phyloP scores from a whole-genome alignment of 345 rosid genomes.

The Ricinus communis region DNA sequence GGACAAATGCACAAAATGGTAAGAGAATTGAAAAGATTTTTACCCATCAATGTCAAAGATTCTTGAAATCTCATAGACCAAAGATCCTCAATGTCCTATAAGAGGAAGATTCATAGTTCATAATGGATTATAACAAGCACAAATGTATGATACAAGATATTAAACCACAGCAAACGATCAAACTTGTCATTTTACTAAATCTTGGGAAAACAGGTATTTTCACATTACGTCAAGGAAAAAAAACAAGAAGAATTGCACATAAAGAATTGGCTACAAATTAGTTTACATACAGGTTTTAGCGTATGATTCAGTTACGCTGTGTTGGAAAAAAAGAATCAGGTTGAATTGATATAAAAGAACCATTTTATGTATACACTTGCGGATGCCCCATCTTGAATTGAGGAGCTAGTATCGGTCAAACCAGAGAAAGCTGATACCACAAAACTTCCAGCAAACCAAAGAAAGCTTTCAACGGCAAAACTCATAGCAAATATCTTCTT shows the following conservation, averaged over 20 bases:
- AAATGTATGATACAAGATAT: background rate
- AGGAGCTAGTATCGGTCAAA: constrained; percentile 10
- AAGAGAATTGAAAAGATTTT: background rate
- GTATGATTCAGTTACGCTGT: background rate
- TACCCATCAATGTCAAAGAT: no score
- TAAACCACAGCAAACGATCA: background rate
- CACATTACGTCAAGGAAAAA: background rate
- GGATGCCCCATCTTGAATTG: constrained; percentile 12
- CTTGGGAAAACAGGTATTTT: background rate
- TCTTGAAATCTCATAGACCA: no score
- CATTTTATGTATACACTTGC: constrained; percentile 12
- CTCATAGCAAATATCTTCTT: constrained; percentile 23
- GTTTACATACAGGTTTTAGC: constrained; percentile 10
- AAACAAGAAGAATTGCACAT: background rate
- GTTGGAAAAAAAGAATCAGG: constrained; percentile 26
- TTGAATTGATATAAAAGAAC: no score
- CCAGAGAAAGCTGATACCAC: background rate
- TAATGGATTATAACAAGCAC: background rate
- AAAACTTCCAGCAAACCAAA: constrained; percentile 22
- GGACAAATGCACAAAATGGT: background rate
- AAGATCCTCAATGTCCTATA: background rate
- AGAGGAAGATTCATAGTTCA: background rate
- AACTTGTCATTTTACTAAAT: background rate
- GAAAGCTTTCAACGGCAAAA: constrained; percentile 9
- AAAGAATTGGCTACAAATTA: background rate